A percentile compares a stretch with the other conserved stretches of the same genome.
phyloP scores from a whole-genome alignment of 495 filamentous ascomycete genomes.

The Penicillium canescens region DNA sequence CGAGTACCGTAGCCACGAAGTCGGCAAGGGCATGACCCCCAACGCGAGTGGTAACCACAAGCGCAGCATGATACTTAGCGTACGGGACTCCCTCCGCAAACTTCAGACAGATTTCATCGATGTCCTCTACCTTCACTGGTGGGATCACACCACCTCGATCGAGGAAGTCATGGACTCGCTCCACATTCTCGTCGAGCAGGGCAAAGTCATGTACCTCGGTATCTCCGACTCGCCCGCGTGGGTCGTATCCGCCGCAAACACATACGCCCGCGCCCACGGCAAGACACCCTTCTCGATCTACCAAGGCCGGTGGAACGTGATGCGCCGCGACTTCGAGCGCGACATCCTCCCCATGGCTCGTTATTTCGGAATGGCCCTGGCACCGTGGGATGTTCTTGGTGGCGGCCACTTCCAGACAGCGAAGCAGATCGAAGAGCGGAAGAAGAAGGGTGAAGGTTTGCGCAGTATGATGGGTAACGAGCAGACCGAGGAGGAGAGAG shows the following conservation, averaged over 20 bases:
- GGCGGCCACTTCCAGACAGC: constrained; percentile 52
- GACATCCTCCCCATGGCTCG: constrained; percentile 59
- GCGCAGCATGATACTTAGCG: constrained; percentile 53
- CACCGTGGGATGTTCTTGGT: constrained; percentile 56
- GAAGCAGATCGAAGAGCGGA: constrained; percentile 30
- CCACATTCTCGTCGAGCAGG: constrained; percentile 54
- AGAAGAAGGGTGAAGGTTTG: constrained; percentile 31
- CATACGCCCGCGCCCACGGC: constrained; percentile 59
- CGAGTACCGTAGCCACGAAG: constrained; percentile 27
- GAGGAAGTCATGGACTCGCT: constrained; percentile 62
- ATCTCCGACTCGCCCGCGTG: constrained; percentile 63
- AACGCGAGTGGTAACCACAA: constrained; percentile 59
- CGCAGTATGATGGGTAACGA: constrained; percentile 15
- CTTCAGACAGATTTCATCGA: constrained; percentile 68
- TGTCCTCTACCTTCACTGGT: constrained; percentile 63
- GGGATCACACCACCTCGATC: constrained; percentile 58
- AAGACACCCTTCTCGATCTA: constrained; percentile 65
- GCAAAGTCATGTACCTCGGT: constrained; percentile 67
- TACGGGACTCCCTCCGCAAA: constrained; percentile 57
- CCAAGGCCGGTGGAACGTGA: constrained; percentile 62
- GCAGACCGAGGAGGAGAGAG: constrained; percentile 40
- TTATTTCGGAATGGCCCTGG: constrained; percentile 58
- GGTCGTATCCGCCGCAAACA: constrained; percentile 61
- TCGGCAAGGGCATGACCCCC: constrained; percentile 45
- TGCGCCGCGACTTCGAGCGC: constrained; percentile 54